Percentiles rank a stretch among this genome's conserved stretches.
Evolutionary conservation across 2,329 filamentous ascomycete genomes (phyloP).

Genomic region (Thyridium curvatum): DNA sequence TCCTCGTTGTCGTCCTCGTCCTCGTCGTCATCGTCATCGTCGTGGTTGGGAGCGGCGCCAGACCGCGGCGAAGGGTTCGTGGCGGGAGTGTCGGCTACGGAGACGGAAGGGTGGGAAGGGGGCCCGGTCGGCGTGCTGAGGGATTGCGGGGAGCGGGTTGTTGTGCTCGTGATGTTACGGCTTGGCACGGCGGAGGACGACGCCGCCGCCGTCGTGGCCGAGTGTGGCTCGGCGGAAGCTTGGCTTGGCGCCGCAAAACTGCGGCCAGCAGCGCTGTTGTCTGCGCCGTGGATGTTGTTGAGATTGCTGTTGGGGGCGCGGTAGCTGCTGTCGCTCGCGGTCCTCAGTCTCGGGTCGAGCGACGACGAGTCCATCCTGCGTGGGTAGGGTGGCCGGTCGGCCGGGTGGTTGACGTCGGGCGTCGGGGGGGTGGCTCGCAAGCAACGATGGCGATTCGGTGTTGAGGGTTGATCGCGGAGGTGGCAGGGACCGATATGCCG

Average conservation of each 20-base stretch:
- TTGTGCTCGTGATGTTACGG: too few relatives aligned
- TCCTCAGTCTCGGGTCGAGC: conserved; percentile 3
- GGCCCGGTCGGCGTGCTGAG: too few relatives aligned
- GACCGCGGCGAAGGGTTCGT: background rate
- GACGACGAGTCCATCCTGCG: conserved; percentile 1
- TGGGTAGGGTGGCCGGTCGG: background rate
- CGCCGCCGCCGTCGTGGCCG: too few relatives aligned
- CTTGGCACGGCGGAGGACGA: too few relatives aligned
- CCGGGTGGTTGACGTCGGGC: background rate
- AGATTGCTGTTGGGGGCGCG: background rate
- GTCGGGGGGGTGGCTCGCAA: too few relatives aligned
- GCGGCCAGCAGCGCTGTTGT: too few relatives aligned
- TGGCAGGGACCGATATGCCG: conserved; percentile 10
- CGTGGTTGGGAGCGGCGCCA: conserved; percentile 13
- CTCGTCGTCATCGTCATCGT: background rate
- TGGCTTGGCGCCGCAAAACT: too few relatives aligned
- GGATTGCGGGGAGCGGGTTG: too few relatives aligned
- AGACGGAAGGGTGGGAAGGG: background rate
- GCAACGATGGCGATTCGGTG: too few relatives aligned
- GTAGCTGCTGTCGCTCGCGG: background rate
- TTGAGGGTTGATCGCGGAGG: conserved; percentile 3
- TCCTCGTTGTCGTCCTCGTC: background rate
- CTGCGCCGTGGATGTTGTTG: background rate
- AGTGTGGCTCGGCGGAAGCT: too few relatives aligned
- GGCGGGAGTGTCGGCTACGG: background rate